Evolutionary conservation across 169 alveolate genomes (phyloP).

Genomic region (Eimeria necatrix): DNA sequence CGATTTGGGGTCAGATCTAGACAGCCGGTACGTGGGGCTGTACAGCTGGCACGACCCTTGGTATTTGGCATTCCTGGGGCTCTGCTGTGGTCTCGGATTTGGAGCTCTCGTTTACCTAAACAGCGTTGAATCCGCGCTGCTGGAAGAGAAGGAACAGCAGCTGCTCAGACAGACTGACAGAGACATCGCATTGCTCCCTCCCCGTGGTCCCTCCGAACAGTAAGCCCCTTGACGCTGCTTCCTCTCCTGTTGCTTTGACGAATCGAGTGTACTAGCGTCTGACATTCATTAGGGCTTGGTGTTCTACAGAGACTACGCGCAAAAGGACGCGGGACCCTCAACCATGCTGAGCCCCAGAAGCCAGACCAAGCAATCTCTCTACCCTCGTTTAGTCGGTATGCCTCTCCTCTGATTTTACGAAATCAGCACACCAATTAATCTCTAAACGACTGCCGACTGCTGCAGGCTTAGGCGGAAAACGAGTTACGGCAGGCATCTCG

Average conservation of each 20-base stretch:
- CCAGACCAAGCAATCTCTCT: slow-evolving; percentile 38
- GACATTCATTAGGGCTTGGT: not conserved
- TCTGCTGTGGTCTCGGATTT: slow-evolving; percentile 86
- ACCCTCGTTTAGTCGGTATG: slow-evolving; percentile 56
- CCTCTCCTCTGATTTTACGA: not conserved
- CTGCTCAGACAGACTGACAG: slow-evolving; percentile 35
- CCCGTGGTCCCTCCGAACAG: not conserved
- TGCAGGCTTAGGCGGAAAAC: too few relatives aligned
- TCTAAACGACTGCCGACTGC: too few relatives aligned
- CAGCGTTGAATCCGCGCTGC: slow-evolving; percentile 85
- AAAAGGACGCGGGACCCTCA: not conserved
- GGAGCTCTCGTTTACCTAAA: slow-evolving; percentile 87
- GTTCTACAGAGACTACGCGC: slow-evolving; percentile 4
- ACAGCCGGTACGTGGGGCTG: slow-evolving; percentile 82
- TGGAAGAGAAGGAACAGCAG: slow-evolving; percentile 80
- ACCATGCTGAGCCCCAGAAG: slow-evolving; percentile 32
- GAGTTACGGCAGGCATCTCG: not conserved
- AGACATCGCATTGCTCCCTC: not conserved
- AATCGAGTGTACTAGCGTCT: not conserved
- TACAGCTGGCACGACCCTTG: slow-evolving; percentile 91
- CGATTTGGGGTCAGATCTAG: not conserved
- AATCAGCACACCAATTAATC: too few relatives aligned
- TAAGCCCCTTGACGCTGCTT: not conserved
- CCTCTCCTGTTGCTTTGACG: not conserved
- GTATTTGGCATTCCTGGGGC: slow-evolving; percentile 87